Evolutionary conservation across 2,329 filamentous ascomycete species (phyloP).

Genomic region (Golovinomyces cichoracearum): DNA sequence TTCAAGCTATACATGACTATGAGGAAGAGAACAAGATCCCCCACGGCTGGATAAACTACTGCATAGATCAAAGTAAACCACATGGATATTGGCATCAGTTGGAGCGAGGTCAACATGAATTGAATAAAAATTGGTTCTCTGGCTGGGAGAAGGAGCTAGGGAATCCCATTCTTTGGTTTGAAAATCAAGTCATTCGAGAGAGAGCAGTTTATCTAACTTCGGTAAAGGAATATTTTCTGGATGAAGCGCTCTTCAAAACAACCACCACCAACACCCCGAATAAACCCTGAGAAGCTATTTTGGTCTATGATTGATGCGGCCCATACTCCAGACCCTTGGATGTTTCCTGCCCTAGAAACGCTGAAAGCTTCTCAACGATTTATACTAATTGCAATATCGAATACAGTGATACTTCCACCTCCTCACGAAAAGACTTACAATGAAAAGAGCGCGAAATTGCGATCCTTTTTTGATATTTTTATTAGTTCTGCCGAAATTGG

Average conservation of each 20-base stretch:
- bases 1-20: conserved; percentile 81
- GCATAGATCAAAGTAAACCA: conserved; percentile 54
- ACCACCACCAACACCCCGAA: conserved; percentile 37
- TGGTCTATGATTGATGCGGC: conserved; percentile 70
- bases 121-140: conserved; percentile 50
- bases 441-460: conserved; percentile 27
- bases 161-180: conserved; percentile 36
- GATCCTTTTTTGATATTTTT: conserved; percentile 57
- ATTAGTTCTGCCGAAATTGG: conserved; percentile 24
- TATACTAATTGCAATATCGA: conserved; percentile 60
- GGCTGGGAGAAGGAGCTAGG: conserved; percentile 53
- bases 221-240: conserved; percentile 23
- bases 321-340: conserved; percentile 51
- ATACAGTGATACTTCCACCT: conserved; percentile 66
- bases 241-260: conserved; percentile 16
- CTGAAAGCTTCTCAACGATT: conserved; percentile 38
- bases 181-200: neutral
- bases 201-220: neutral
- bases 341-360: conserved; percentile 55
- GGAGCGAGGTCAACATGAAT: conserved; percentile 55
- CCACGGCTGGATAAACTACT: conserved; percentile 72
- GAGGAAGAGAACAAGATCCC: conserved; percentile 54
- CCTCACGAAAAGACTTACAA: conserved; percentile 35
- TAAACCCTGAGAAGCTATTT: conserved; percentile 61
- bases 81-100: conserved; percentile 68